A percentile compares a stretch with the other conserved stretches of the same genome.
Conservation (phyloP, 2,329 filamentous ascomycete genomes). For the Verticillium nubilum region DNA sequence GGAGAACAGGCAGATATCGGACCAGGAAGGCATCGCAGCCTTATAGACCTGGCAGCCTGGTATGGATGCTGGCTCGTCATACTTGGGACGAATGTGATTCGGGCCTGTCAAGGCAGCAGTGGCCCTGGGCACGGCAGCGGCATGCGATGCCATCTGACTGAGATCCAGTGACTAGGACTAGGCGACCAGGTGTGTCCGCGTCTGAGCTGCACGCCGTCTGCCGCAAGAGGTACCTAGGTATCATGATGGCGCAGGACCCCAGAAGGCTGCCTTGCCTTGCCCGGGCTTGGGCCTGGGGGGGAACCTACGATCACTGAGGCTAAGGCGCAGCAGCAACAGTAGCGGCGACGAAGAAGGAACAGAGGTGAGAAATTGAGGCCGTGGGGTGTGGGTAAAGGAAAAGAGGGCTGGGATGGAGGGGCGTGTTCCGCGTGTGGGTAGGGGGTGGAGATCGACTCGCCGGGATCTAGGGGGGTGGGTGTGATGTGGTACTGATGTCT, state of each 20-base stretch:
- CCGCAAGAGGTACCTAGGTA: neutral
- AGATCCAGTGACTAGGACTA: neutral
- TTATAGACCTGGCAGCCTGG: constrained; percentile 46
- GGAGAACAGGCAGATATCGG: constrained; percentile 18
- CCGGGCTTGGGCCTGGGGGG: neutral
- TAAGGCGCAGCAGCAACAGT: neutral
- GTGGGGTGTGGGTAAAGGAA: constrained; percentile 14
- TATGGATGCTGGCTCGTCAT: constrained; percentile 14
- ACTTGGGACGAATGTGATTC: constrained; percentile 21
- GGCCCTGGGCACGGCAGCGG: neutral
- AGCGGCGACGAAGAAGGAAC: neutral
- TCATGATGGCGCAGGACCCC: neutral
- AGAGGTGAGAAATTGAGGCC: neutral
- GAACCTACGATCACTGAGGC: neutral
- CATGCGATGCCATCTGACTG: constrained; percentile 1
- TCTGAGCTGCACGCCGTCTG: neutral
- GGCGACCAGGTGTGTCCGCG: neutral
- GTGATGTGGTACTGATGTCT: neutral
- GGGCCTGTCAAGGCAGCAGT: constrained; percentile 3
- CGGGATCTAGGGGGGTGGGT: neutral
- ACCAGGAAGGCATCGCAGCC: constrained; percentile 44
- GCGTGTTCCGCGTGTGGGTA: constrained; percentile 3
- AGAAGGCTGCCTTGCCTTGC: neutral
- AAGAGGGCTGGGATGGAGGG: constrained; percentile 17
- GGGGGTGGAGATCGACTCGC: constrained; percentile 2